These are phyloP conservation scores for Apiospora arundinis DNA, from an alignment of 2,329 filamentous ascomycete species.

Conservation along the genomic window DNA sequence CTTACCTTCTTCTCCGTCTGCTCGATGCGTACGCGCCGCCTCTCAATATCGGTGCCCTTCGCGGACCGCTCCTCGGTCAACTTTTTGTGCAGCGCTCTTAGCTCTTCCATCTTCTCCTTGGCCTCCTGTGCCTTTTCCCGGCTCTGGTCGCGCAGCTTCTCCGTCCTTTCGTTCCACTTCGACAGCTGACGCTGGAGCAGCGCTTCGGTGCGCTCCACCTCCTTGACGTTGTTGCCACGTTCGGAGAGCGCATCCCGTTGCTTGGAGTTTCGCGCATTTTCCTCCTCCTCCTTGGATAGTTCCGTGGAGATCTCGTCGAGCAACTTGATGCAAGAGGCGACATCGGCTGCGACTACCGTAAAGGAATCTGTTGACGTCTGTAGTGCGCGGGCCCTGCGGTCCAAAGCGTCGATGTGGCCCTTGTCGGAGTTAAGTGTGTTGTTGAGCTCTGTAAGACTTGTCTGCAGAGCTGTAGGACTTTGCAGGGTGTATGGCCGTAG, in stretches of 20 bases:
- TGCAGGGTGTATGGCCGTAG: constrained; percentile 91
- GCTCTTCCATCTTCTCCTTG: constrained; percentile 87
- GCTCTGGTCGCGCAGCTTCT: constrained; percentile 80
- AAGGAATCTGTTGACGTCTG: constrained; percentile 95
- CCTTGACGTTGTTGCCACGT: constrained; percentile 85
- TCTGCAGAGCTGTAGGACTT: constrained; percentile 82
- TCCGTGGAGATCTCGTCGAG: constrained; percentile 88
- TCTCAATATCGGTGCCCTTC: constrained; percentile 91
- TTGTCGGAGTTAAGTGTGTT: constrained; percentile 81
- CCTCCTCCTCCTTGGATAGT: constrained; percentile 88
- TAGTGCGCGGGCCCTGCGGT: constrained; percentile 84
- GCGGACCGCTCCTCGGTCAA: constrained; percentile 85
- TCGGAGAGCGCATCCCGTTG: constrained; percentile 89
- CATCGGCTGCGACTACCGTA: constrained; percentile 80
- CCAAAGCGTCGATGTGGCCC: constrained; percentile 83
- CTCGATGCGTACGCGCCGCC: constrained; percentile 89
- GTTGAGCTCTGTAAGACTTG: constrained; percentile 80
- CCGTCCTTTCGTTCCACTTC: constrained; percentile 87
- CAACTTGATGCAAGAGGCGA: constrained; percentile 85
- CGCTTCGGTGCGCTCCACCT: constrained; percentile 88
- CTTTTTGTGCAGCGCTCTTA: constrained; percentile 78
- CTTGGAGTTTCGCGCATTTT: constrained; percentile 77
- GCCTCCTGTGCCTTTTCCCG: constrained; percentile 82
- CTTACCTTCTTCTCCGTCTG: constrained; percentile 97
- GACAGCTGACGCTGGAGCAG: constrained; percentile 82